Base-by-base conservation (phyloP, 73 alveolate genomes). In the Tetrahymena thermophila region DNA sequence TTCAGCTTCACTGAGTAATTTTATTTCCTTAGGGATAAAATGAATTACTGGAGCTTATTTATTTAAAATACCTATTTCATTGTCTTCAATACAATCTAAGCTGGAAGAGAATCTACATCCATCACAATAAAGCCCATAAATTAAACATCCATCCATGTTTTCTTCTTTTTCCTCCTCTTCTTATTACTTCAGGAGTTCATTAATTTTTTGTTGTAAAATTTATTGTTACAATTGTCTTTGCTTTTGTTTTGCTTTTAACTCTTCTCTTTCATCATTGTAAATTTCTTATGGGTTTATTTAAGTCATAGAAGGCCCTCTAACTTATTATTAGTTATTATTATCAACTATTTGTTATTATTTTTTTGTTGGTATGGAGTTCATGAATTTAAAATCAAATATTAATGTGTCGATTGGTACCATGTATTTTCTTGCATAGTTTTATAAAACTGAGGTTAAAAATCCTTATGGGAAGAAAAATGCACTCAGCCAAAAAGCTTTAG, bases 381-480 rank as follows among this genome's bases (percentile, higher is more conserved):
- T 93, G 23, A 98, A 96, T 94, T 97, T 96, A 97, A 97, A 97
- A 43, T 98, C 95, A 96, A 99, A 99, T 19, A 96, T 94, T 35
- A 99, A 96, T 55, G 96, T 96, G 96, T 99, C 99, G 93, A 99
- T 99, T 35, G 99, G 99, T 42, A 98, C 98, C 96, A 97, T 97
- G 94, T 98, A 96, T 96, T 98, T 98, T 85, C 99, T 97, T 14
- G 99, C 99, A 95, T 96, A 96, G 31, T 99, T 98, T 94, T 99
- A 99, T 85, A 98, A 94, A 19, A 97, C 96, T 28, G 99, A 99
- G 5, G 99, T 98, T 96, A 98, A 95, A 96, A 98, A 99, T n/a
- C 99, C 99, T 97, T 98, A 99, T 0, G 99, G 99, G 98, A 97
- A 98, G 98, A 98, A 98, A 98, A 98, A 98, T 25, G 99, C 99